These are phyloP conservation scores for Irpex rosettiformis DNA, from an alignment of 1,284 basidiomycete species.

Conservation along the genomic window DNA sequence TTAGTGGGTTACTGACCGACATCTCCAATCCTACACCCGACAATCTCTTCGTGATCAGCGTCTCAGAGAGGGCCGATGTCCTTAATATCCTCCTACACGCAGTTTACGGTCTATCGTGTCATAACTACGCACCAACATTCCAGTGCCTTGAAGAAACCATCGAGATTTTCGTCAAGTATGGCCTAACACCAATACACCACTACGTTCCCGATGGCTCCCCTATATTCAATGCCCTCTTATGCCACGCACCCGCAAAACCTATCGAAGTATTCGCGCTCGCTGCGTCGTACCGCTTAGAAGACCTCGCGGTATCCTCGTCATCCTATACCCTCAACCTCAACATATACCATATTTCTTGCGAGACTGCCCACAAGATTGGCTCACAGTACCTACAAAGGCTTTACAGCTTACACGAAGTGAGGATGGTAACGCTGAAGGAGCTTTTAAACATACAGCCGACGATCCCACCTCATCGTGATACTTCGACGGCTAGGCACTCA, in stretches of 20 bases:
- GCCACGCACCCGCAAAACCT: slow-evolving; percentile 25
- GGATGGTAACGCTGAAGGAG: slow-evolving; percentile 33
- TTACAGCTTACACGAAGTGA: slow-evolving; percentile 36
- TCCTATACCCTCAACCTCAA: slow-evolving; percentile 32
- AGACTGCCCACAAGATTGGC: slow-evolving; percentile 32
- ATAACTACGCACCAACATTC: slow-evolving; percentile 27
- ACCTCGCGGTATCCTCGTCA: slow-evolving; percentile 33
- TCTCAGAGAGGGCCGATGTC: slow-evolving; percentile 29
- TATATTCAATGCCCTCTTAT: slow-evolving; percentile 28
- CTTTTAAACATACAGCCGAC: slow-evolving; percentile 34
- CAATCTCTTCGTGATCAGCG: slow-evolving; percentile 8
- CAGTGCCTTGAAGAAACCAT: slow-evolving; percentile 26
- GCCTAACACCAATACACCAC: slow-evolving; percentile 21
- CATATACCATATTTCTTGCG: slow-evolving; percentile 32
- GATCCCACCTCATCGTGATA: slow-evolving; percentile 26
- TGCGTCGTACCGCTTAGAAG: slow-evolving; percentile 29
- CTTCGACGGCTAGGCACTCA: slow-evolving; percentile 27
- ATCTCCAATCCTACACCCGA: neutral
- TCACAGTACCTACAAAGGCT: slow-evolving; percentile 38
- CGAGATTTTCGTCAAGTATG: slow-evolving; percentile 27
- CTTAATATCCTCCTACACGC: slow-evolving; percentile 35
- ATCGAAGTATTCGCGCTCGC: slow-evolving; percentile 36
- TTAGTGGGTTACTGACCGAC: neutral
- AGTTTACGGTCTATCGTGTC: slow-evolving; percentile 30
- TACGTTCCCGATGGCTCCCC: slow-evolving; percentile 22